These are phyloP conservation scores for Citrus mangshanensis DNA, from an alignment of 345 rosid species.

Conservation along the genomic window DNA sequence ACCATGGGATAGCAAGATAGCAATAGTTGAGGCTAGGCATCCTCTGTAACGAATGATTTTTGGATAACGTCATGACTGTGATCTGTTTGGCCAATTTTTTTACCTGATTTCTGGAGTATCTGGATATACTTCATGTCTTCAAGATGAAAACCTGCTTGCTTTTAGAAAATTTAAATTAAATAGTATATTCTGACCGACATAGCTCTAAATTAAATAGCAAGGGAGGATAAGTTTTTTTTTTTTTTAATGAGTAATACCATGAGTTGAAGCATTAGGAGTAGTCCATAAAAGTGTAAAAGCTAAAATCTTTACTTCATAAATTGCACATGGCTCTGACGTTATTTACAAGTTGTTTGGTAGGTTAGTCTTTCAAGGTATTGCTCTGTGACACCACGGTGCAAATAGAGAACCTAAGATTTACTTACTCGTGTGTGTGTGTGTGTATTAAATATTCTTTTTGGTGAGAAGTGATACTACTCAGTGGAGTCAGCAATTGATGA, in stretches of 20 bases:
- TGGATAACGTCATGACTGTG: not conserved
- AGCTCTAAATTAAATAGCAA: not conserved
- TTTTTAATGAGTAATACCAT: not conserved
- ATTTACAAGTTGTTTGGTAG: not conserved
- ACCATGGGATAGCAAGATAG: not conserved
- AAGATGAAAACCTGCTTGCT: not conserved
- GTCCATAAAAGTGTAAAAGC: not conserved
- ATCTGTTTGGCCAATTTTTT: not conserved
- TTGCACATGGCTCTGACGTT: not conserved
- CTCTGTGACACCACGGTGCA: not conserved
- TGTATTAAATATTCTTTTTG: not conserved
- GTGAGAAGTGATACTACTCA: not conserved
- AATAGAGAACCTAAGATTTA: not conserved
- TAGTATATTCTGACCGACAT: not conserved
- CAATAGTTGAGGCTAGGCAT: not conserved
- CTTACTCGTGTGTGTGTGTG: not conserved
- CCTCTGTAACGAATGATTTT: not conserved
- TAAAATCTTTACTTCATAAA: not conserved
- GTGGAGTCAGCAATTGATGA: constrained; percentile 1
- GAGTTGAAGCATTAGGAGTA: not conserved
- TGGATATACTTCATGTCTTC: not conserved
- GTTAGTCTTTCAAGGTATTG: not conserved
- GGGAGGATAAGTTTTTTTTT: not conserved
- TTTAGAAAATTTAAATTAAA: not conserved
- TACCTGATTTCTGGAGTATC: not conserved